phyloP scores from a whole-genome alignment of 352 stramenopile species.

The Elongisporangium anandrum region DNA sequence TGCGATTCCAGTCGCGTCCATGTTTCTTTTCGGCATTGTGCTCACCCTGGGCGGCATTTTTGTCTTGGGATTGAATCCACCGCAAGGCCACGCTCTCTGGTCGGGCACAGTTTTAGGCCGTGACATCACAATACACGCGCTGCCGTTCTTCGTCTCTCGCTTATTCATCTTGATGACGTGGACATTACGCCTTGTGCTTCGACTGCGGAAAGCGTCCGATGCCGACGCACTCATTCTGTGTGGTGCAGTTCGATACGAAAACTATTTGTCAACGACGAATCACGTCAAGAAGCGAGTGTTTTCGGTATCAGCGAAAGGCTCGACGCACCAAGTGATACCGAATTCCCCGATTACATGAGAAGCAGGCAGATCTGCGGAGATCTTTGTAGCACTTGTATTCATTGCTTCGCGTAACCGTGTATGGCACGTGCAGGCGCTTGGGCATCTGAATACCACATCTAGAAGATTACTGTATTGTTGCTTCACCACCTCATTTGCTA shows the following conservation, averaged over 20 bases:
- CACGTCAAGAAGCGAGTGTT: neutral
- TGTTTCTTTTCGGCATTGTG: slow-evolving; percentile 1
- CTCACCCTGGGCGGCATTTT: neutral
- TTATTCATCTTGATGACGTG: neutral
- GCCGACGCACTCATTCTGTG: slow-evolving; percentile 18
- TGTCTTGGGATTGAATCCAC: neutral
- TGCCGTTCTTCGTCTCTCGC: neutral
- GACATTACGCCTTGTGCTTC: neutral
- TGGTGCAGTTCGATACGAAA: slow-evolving; percentile 24
- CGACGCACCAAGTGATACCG: no score
- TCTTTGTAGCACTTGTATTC: no score
- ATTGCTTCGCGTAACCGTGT: no score
- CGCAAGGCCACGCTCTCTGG: neutral
- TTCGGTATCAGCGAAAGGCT: neutral
- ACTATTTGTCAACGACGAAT: slow-evolving; percentile 7
- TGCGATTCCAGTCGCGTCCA: slow-evolving; percentile 10
- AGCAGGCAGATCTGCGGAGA: no score
- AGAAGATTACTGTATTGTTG: no score
- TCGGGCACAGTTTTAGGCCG: neutral
- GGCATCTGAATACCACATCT: no score
- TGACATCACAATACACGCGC: neutral
- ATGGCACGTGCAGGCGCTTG: no score
- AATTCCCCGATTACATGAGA: no score
- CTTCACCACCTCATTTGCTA: no score
- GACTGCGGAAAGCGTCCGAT: slow-evolving; percentile 7